Conservation (phyloP, 1,284 basidiomycete genomes). For the Pseudomicrostroma phylloplanum region DNA sequence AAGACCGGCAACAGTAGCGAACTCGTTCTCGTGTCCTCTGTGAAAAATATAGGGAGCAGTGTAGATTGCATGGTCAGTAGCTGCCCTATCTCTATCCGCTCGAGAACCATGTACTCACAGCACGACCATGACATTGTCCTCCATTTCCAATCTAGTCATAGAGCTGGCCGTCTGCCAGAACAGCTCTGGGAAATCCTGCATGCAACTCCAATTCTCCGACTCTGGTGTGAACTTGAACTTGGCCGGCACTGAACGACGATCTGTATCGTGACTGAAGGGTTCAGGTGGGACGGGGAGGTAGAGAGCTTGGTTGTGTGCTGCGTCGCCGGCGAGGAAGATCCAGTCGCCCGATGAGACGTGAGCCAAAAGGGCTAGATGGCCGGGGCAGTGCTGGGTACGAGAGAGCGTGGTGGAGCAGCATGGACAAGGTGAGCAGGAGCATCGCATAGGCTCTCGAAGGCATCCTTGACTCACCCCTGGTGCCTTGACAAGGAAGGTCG, state of each 20-base stretch:
- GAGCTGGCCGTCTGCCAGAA: slow-evolving; percentile 13
- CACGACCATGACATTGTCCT: slow-evolving; percentile 19
- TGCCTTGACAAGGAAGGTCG: slow-evolving; percentile 9
- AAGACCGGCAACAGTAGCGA: slow-evolving; percentile 9
- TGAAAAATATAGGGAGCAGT: neutral
- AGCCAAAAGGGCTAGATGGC: slow-evolving; percentile 14
- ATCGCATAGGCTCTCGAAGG: neutral
- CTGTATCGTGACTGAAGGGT: slow-evolving; percentile 7
- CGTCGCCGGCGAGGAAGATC: slow-evolving; percentile 14
- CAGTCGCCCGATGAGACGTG: slow-evolving; percentile 7
- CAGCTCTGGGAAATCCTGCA: slow-evolving; percentile 18
- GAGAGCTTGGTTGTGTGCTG: slow-evolving; percentile 19
- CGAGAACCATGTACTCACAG: slow-evolving; percentile 7
- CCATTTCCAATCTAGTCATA: slow-evolving; percentile 14
- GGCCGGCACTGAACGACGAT: slow-evolving; percentile 15
- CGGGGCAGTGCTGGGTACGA: slow-evolving; percentile 16
- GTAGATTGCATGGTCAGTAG: neutral
- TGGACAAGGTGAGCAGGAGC: neutral
- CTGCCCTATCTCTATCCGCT: neutral
- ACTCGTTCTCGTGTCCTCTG: slow-evolving; percentile 18
- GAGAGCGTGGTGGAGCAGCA: neutral
- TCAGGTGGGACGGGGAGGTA: slow-evolving; percentile 17
- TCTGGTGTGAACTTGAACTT: slow-evolving; percentile 14
- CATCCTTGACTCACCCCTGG: slow-evolving; percentile 13
- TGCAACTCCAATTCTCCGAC: slow-evolving; percentile 11